Evolutionary conservation across 2,329 filamentous ascomycete genomes (phyloP).

Genomic region (Dactylellina drechsleri): DNA sequence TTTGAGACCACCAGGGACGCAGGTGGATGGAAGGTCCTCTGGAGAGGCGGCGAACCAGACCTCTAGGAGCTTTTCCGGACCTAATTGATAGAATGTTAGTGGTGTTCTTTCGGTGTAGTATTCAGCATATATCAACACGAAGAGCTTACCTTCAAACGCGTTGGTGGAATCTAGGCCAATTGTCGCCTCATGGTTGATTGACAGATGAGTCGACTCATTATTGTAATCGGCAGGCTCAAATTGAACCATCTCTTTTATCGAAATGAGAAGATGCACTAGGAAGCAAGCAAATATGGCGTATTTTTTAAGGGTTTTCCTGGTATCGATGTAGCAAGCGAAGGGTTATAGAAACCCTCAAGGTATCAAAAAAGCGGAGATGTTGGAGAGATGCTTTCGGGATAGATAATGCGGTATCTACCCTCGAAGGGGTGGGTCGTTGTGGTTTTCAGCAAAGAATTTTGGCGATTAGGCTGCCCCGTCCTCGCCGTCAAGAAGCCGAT

Average conservation of each 20-base stretch:
- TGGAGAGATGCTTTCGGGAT: conserved; percentile 30
- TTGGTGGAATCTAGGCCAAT: conserved; percentile 92
- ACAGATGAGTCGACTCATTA: conserved; percentile 86
- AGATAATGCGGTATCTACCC: conserved; percentile 57
- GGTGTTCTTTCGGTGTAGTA: background rate
- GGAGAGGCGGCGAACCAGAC: conserved; percentile 94
- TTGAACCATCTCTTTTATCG: conserved; percentile 49
- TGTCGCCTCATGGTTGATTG: conserved; percentile 95
- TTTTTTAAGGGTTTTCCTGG: conserved; percentile 2
- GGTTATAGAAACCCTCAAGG: background rate
- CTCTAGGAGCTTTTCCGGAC: conserved; percentile 96
- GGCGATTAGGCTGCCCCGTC: conserved; percentile 70
- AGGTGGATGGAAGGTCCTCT: conserved; percentile 74
- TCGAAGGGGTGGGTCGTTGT: conserved; percentile 72
- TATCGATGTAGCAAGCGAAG: background rate
- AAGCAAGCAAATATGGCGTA: background rate
- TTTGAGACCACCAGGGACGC: conserved; percentile 82
- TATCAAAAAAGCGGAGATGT: background rate
- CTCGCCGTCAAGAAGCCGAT: conserved; percentile 75
- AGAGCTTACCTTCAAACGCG: conserved; percentile 83
- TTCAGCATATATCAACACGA: conserved; percentile 17
- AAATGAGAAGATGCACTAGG: conserved; percentile 13
- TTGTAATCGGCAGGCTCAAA: conserved; percentile 66
- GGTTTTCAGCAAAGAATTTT: conserved; percentile 92
- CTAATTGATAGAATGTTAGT: conserved; percentile 62